Evolutionary conservation across 2,329 filamentous ascomycete species (phyloP), one percentile per base, ranked within the genome.

Genomic region (Exophiala dermatitidis): DNA sequence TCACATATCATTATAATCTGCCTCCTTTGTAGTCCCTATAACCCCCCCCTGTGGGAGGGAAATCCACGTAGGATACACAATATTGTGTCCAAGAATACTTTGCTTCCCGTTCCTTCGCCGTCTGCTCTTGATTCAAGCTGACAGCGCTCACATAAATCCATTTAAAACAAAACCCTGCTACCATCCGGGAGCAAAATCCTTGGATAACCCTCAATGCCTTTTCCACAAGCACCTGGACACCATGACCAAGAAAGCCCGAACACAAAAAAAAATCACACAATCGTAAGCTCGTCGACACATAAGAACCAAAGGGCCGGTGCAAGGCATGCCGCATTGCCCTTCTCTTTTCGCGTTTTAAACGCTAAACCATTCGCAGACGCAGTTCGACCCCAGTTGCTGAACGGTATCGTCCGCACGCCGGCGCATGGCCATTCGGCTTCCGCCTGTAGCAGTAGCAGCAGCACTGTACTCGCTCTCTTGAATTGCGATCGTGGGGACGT

Each of bases 341-440:
- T 34, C 40, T 34, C 19, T 46, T 38, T 9, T 8, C 10, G 26
- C 4, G 47, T 28, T 31, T 50, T 53, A 56, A 54, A 50, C 45
- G 53, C 59, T 61, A 33, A 59, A 60, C 57, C 57, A 62, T 38
- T 62, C 60, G 43, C 60, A 62, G 33, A 62, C 49, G 45, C 60
- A 62, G 31, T 61, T 61, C n/a, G 59, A 61, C 37, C 52, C 55
- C 30, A 62, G 44, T 34, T 61, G 50, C 30, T 56, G 44, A 19
- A 53, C 48, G 4, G 52, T 41, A 28, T 58, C 49, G 12, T 40
- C 12, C 7, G 41, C n/a, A 3, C 38, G 45, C 31, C 32, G 44
- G 37, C 48, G 44, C 26, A 36, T 50, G 5, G 44, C 12, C 48
- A 12, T 52, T 38, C 28, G 52, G 29, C 50, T 50, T 32, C 32